Evolutionary conservation across 1,284 basidiomycete genomes (phyloP).

Genomic region (Mycena citricolor): DNA sequence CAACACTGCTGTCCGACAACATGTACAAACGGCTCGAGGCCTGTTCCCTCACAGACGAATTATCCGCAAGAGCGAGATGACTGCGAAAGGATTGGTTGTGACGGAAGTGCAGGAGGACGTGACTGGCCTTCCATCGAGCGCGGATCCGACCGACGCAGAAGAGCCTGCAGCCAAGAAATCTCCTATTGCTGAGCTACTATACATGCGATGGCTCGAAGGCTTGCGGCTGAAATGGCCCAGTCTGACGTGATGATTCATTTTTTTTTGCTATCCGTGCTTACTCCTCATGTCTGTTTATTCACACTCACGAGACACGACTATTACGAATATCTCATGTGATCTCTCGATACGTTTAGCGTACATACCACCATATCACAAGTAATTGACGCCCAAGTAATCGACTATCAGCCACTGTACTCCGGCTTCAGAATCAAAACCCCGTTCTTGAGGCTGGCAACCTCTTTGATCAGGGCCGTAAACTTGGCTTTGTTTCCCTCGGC

Average conservation of each 20-base stretch:
- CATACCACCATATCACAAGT: not conserved
- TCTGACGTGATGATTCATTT: slow-evolving; percentile 58
- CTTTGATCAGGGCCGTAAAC: slow-evolving; percentile 75
- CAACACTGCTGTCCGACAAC: slow-evolving; percentile 69
- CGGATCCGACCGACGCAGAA: slow-evolving; percentile 33
- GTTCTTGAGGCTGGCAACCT: slow-evolving; percentile 68
- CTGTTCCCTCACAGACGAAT: slow-evolving; percentile 79
- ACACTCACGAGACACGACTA: slow-evolving; percentile 4
- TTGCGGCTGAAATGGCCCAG: slow-evolving; percentile 86
- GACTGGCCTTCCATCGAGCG: slow-evolving; percentile 43
- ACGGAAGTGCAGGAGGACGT: slow-evolving; percentile 76
- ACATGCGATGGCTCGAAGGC: slow-evolving; percentile 94
- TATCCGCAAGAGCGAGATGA: slow-evolving; percentile 79
- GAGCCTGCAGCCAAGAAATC: slow-evolving; percentile 56
- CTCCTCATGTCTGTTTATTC: slow-evolving; percentile 16
- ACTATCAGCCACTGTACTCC: slow-evolving; percentile 39
- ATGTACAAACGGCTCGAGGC: slow-evolving; percentile 71
- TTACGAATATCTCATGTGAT: slow-evolving; percentile 4
- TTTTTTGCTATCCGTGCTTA: slow-evolving; percentile 12
- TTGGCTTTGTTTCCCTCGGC: slow-evolving; percentile 65
- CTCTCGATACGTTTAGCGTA: not conserved
- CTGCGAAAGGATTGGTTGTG: slow-evolving; percentile 72
- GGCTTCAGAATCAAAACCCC: slow-evolving; percentile 62
- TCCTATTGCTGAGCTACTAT: slow-evolving; percentile 91
- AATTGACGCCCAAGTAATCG: not conserved